Evolutionary conservation across 306 rosid genomes (phyloP), one percentile per base, ranked within the genome.

Genomic region (Canavalia gladiata): DNA sequence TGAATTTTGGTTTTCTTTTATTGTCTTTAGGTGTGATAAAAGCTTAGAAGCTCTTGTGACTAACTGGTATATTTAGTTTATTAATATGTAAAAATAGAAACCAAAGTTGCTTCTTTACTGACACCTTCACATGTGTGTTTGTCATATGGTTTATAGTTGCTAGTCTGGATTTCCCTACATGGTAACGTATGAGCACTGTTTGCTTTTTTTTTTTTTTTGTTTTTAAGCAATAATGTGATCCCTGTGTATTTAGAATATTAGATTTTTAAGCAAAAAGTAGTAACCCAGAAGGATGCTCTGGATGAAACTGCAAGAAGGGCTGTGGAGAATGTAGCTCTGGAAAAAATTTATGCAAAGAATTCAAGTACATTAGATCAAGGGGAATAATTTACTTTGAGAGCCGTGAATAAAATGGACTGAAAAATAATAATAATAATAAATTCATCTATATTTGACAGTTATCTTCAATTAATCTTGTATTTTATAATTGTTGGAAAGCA

Each of bases 241-340:
- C 33, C 7, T 10, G 30, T 68, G 37, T 18, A 10, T 76, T 69
- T 76, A 25, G 31, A n/a, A n/a, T 62, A 43, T 41, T 25, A n/a
- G 39, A 62, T 9, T 72, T 43, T 64, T 28, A 8, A 72, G 60
- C 34, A 51, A 37, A 49, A 72, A 74, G 54, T 3, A 58, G 68
- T 46, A 68, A 35, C 71, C 57, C 28, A 46, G 34, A 65, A 54
- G 57, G 67, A 28, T 47, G 49, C 77, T 29, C 33, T 47, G 54
- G 52, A 65, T 43, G 12, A 55, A 35, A 29, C 69, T 50, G 5
- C 33, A 2, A 63, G 49, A 52, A 39, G 74, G 64, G 46, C 6
- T 8, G 25, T 63, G 74, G 13, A 73, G 52, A 49, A 65, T 34
- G 13, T 28, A 80, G 50, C 47, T 51, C 13, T 49, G 37, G 47